Evolutionary conservation across 176 grass and related monocot species (phyloP), one percentile per base, ranked within the genome.

Genomic region (Oryza meyeriana): DNA sequence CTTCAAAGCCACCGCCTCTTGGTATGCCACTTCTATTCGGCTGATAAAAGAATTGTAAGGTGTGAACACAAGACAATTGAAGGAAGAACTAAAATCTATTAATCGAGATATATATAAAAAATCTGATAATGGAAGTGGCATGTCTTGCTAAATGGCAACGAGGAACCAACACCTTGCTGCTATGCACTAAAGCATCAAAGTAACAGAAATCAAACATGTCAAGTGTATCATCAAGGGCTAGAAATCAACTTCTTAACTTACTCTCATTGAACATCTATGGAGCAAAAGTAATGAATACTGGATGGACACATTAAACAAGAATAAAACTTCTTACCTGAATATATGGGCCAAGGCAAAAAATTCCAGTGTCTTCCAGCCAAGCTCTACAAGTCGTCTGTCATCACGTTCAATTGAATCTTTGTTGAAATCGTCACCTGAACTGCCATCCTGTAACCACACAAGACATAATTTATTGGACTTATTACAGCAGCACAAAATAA

Each of bases 321-420:
- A 29, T 17, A 16, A 58, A 31, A 77, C 16, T 50, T 58, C 44
- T 79, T 80, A 95, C 96, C 85, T 99, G 79, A 94, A 99, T 81
- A 99, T 91, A 88, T 99, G 96, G 78, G 81, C 72, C 39, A 99
- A 77, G 33, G 90, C 85, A 94, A 99, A 99, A 83, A 94, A 88
- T 90, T 99, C 96, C 65, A 99, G 57, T 33, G 93, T 99, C 77
- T 86, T 99, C 79, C 89, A 88, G 42, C 96, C 96, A 8, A 99
- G 79, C 81, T 99, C 93, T 81, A 87, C 82, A 86, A 99, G 89
- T 32, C 96, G 81, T 79, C 83, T 89, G 87, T 99, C 96, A 39
- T 95, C 88, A 22, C 85, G 89, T 80, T 99, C 96, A 77, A 92
- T 89, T 34, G 93, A 91, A 90, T 93, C 96, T 90, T 93, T 95